phyloP scores from a whole-genome alignment of 306 rosid species.

The Oxytropis ochrocephala region DNA sequence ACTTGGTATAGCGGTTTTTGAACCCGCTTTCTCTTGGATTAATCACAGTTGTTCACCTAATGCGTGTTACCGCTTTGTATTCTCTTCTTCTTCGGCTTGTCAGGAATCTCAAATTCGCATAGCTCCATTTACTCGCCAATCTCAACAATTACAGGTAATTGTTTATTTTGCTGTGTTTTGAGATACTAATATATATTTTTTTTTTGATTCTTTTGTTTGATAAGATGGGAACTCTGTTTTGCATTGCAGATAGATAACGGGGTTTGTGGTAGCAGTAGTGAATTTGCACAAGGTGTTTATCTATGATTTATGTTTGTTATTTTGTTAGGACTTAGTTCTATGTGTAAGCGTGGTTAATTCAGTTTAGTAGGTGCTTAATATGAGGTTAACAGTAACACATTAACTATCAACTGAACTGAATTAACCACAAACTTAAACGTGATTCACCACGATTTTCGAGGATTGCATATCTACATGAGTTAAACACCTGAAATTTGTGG shows the following conservation, averaged over 20 bases:
- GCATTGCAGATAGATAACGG: conserved; percentile 61
- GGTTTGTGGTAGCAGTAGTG: conserved; percentile 24
- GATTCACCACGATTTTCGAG: too few relatives aligned
- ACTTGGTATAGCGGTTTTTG: conserved; percentile 55
- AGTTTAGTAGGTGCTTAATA: too few relatives aligned
- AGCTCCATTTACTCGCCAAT: conserved; percentile 23
- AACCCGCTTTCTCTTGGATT: conserved; percentile 56
- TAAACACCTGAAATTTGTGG: too few relatives aligned
- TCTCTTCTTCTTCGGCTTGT: conserved; percentile 6
- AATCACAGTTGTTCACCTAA: conserved; percentile 89
- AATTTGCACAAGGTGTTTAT: conserved; percentile 39
- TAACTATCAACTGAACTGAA: too few relatives aligned
- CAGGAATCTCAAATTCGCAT: conserved; percentile 17
- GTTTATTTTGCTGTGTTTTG: background rate
- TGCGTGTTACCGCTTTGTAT: conserved; percentile 42
- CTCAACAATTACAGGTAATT: conserved; percentile 21
- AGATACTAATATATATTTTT: background rate
- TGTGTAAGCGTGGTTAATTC: background rate
- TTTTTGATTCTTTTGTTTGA: background rate
- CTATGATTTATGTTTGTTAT: background rate
- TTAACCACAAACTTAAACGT: too few relatives aligned
- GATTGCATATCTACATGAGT: too few relatives aligned
- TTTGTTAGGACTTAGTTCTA: background rate
- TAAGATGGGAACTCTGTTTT: conserved; percentile 8
- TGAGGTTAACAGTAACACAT: too few relatives aligned